These are phyloP conservation scores for Chytridium lagenaria DNA, from an alignment of 371 early-diverging fungal genomes.

Conservation along the genomic window DNA sequence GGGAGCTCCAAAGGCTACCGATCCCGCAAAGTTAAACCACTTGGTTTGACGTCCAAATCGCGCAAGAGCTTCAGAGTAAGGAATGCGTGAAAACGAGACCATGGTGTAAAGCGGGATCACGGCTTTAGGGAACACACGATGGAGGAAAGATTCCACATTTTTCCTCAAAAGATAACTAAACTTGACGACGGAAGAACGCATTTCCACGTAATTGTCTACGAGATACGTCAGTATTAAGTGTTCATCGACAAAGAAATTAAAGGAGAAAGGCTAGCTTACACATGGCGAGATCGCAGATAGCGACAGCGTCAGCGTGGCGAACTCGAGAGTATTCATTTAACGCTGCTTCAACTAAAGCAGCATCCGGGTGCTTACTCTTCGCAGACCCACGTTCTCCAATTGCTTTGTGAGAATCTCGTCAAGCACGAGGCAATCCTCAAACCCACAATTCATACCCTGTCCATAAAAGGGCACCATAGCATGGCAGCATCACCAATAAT, in stretches of 20 bases:
- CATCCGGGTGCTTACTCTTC: conserved; percentile 27
- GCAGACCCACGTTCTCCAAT: conserved; percentile 40
- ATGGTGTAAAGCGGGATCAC: conserved; percentile 94
- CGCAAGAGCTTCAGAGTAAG: conserved; percentile 76
- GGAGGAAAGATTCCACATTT: conserved; percentile 76
- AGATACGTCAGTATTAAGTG: too few species aligned
- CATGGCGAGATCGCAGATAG: conserved; percentile 95
- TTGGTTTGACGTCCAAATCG: conserved; percentile 39
- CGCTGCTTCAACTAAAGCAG: conserved; percentile 33
- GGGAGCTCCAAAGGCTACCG: not conserved
- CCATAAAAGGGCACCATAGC: conserved; percentile 96
- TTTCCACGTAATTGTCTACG: conserved; percentile 87
- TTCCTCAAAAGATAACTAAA: conserved; percentile 75
- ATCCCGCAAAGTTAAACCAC: conserved; percentile 40
- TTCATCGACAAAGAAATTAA: too few species aligned
- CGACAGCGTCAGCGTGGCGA: conserved; percentile 81
- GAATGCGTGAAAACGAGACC: conserved; percentile 91
- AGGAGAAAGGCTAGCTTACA: conserved; percentile 30
- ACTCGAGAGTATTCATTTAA: conserved; percentile 70
- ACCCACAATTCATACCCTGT: conserved; percentile 97
- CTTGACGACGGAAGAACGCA: conserved; percentile 85
- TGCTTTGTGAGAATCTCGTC: conserved; percentile 69
- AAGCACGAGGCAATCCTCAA: conserved; percentile 88
- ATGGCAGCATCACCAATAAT: conserved; percentile 97
- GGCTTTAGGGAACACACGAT: conserved; percentile 69